Evolutionary conservation across 805 yeast species (phyloP), one percentile per base, ranked within the genome.

Genomic region (Pichia occidentalis): DNA sequence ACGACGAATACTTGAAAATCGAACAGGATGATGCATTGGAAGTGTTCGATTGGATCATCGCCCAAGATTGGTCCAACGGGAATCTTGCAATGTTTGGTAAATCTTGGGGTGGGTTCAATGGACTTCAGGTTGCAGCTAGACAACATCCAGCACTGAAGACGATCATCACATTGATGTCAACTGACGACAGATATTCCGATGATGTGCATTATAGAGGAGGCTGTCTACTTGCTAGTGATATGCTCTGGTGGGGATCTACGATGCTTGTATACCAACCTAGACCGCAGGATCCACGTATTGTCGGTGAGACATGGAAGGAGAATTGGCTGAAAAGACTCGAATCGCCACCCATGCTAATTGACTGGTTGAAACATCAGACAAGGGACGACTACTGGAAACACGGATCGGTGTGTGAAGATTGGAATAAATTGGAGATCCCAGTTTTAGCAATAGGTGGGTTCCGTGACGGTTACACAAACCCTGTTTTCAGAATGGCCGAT

Each of bases 141-240:
- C 67, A 65, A 42, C 73, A 68, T 44, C 71, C 71, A 3, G 69
- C 69, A 20, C 49, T 68, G 47, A 67, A 67, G 43, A 50, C 68
- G 1, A 59, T 65, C 34, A 65, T 68, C 40, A 62, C 71, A 0
- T 50, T 68, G 19, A 64, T 64, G 65, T 67, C 71, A 10, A 68
- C 73, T 1, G 73, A 68, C 47, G 71, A 68, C 40, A 52, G 71
- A 50, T 68, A 68, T 48, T 47, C 69, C 3, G 73, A 67, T 48
- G 73, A 67, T 47, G 73, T 67, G n/a, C 73, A 68, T 44, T 67
- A 68, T 40, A 56, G 71, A 35, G 73, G 72, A 33, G 72, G 72
- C 11, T 62, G 68, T 52, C 30, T 67, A 11, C 40, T 68, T 30
- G 71, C 70, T 1, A 55, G 64, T 4, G 71, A 68, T 49, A 67